phyloP scores from a whole-genome alignment of 495 filamentous ascomycete species.

The Entonaema liquescens region DNA sequence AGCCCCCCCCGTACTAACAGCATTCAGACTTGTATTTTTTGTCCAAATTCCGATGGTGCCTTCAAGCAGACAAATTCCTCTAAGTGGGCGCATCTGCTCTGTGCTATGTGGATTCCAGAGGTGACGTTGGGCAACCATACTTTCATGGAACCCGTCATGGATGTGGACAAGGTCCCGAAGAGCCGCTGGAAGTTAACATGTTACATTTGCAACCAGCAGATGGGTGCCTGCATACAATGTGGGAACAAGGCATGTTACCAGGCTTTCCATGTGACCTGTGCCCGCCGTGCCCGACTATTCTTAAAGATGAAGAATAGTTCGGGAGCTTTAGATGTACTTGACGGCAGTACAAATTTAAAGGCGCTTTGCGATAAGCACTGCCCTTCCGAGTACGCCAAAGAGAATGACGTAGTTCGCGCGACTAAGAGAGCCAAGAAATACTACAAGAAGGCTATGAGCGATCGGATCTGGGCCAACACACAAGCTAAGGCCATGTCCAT shows the following conservation, averaged over 20 bases:
- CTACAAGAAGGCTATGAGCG: conserved; percentile 86
- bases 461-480: conserved; percentile 88
- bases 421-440: conserved; percentile 69
- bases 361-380: conserved; percentile 98
- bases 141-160: conserved; percentile 97
- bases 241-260: conserved; percentile 96
- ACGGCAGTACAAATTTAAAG: conserved; percentile 84
- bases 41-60: conserved; percentile 94
- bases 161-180: conserved; percentile 95
- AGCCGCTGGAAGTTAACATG: conserved; percentile 92
- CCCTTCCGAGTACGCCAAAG: conserved; percentile 84
- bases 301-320: conserved; percentile 96
- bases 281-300: conserved; percentile 84
- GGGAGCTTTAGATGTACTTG: conserved; percentile 78
- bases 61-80: conserved; percentile 98
- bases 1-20: conserved; percentile 11
- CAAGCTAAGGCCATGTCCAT: conserved; percentile 85
- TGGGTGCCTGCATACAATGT: conserved; percentile 98
- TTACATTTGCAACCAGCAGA: conserved; percentile 96
- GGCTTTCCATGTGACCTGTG: conserved; percentile 99
- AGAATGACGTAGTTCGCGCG: conserved; percentile 72
- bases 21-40: conserved; percentile 91
- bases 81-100: conserved; percentile 96
- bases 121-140: conserved; percentile 94
- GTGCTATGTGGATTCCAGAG: conserved; percentile 98